Base-by-base conservation (phyloP, 2,329 filamentous ascomycete genomes). In the Emmonsiellopsis sp. region DNA sequence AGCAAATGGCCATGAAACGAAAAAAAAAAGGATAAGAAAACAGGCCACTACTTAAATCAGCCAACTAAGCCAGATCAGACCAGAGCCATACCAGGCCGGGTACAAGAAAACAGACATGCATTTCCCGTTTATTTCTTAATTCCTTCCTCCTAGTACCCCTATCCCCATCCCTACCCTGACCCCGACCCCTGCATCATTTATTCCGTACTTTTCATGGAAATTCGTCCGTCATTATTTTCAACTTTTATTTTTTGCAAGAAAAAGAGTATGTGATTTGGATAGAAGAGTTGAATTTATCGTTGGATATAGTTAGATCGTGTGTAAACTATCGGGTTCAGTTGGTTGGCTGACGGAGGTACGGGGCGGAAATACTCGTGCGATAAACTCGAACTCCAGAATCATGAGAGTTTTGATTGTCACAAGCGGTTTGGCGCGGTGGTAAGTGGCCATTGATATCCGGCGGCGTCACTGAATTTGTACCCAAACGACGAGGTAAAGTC, bases 401-500 rank as follows among this genome's bases (percentile, higher is more conserved):
- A 48, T 27, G 46, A 33, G 10, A 48, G 10, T 32, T 48, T 48
- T 48, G 46, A 48, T 48, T 48, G 46, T 83, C 84, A 94, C 79
- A 94, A 82, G 79, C 91, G 90, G 79, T 88, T 91, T 55, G 83
- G 82, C 54, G 79, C 76, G 58, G 84, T 83, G 55, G 86, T 88
- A 55, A 88, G 87, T 37, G 89, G 88, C 91, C 91, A 96, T 74
- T 95, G 89, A 76, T 95, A 95, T 53, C 91, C 91, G 62, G 91
- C 88, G 57, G 91, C 89, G 65, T 98, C 93, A 68, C 88, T 94
- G 78, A 98, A 98, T 74, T 95, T 96, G 81, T 98, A 98, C 59
- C 93, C 93, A 69, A 95, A 98, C 5, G 91, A 95, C 42, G 91
- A 87, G 34, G 92, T 97, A 76, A 98, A 98, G 75, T 98, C 93